Percentiles rank a stretch among this genome's conserved stretches.
Conservation (phyloP, 257 asterid genomes). For the Capsicum rhomboideum region DNA sequence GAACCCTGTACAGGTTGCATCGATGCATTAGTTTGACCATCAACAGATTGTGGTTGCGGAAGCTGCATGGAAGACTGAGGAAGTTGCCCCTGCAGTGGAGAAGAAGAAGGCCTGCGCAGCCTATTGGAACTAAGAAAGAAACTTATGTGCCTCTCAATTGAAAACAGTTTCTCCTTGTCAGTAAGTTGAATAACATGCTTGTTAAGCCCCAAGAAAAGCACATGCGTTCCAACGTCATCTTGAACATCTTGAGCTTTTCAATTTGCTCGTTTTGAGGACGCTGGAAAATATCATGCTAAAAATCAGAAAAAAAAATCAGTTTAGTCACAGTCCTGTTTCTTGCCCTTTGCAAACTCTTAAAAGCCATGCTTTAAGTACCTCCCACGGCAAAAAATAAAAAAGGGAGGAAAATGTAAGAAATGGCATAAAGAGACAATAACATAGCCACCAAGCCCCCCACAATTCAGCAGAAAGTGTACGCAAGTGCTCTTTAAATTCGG, state of each 20-base stretch:
- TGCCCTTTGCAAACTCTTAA: background rate
- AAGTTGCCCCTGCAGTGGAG: constrained; percentile 37
- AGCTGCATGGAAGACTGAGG: background rate
- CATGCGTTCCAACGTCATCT: constrained; percentile 59
- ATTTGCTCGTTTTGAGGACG: constrained; percentile 57
- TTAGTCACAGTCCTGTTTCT: background rate
- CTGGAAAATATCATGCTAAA: constrained; percentile 75
- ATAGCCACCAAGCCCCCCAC: background rate
- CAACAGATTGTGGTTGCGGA: constrained; percentile 66
- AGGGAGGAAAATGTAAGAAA: background rate
- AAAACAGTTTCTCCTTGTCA: constrained; percentile 57
- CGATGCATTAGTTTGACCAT: constrained; percentile 68
- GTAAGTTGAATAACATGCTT: constrained; percentile 42
- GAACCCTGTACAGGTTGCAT: constrained; percentile 57
- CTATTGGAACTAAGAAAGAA: constrained; percentile 48
- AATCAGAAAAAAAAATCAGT: background rate
- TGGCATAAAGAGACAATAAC: background rate
- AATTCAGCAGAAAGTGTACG: background rate
- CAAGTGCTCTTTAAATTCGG: too few relatives aligned
- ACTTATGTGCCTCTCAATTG: constrained; percentile 60
- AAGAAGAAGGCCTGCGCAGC: constrained; percentile 50
- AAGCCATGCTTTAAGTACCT: background rate
- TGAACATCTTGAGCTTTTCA: constrained; percentile 56
- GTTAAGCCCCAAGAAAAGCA: constrained; percentile 43
- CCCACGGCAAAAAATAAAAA: background rate